phyloP scores from a whole-genome alignment of 768 basidiomycete genomes.

The Exsudoporus frostii region DNA sequence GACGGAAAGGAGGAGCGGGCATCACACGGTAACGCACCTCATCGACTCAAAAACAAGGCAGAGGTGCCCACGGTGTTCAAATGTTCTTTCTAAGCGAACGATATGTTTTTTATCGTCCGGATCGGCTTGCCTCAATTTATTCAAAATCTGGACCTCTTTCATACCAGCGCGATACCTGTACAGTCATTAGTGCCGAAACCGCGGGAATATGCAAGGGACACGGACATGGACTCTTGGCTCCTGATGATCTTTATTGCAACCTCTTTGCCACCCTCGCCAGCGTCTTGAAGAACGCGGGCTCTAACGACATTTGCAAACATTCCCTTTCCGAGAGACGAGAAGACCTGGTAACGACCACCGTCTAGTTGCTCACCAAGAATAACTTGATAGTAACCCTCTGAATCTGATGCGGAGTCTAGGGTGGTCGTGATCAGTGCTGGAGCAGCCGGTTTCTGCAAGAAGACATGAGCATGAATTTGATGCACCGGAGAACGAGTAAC shows the following conservation, averaged over 20 bases:
- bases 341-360: conserved; percentile 90
- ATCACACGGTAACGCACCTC: conserved; percentile 51
- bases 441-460: conserved; percentile 42
- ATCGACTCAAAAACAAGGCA: conserved; percentile 95
- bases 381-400: conserved; percentile 94
- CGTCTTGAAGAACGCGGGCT: conserved; percentile 74
- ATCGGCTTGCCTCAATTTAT: conserved; percentile 83
- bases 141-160: conserved; percentile 88
- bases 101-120: conserved; percentile 97
- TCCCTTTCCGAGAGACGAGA: conserved; percentile 92
- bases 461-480: conserved; percentile 1
- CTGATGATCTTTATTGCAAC: conserved; percentile 98
- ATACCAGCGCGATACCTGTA: conserved; percentile 89
- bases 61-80: conserved; percentile 95
- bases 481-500: conserved; percentile 15
- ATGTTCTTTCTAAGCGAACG: conserved; percentile 87
- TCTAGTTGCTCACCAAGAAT: conserved; percentile 94
- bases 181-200: conserved; percentile 3
- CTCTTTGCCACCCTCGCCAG: conserved; percentile 57
- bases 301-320: conserved; percentile 99
- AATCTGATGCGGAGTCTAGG: conserved; percentile 86
- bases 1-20: not conserved
- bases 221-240: conserved; percentile 94
- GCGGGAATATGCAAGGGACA: conserved; percentile 16
- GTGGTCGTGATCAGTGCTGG: conserved; percentile 73